Base-by-base conservation (phyloP, 169 alveolate genomes). In the Fabrea salina region DNA sequence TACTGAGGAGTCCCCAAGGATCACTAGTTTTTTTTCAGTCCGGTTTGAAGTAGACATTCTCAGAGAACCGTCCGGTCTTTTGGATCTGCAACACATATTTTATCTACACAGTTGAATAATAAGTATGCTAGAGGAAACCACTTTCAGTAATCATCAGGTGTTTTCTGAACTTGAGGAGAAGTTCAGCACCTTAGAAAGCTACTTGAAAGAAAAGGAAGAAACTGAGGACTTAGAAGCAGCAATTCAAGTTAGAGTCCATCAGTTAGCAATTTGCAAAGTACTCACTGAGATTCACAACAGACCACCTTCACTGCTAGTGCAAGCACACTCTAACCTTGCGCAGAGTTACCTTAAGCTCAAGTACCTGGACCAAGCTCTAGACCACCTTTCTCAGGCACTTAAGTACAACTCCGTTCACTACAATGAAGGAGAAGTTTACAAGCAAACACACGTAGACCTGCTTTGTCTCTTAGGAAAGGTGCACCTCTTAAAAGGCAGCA, bases 1-100 rank as follows among this genome's bases (percentile, higher is more conserved):
- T 13, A 89, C 96, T 35, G 93, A 93, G 59, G 94, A 79, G 35
- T 92, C 96, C 19, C 96, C 96, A 5, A 92, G 89, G 44, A 92
- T 82, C 22, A 92, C 85, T 0, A 74, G 50, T 27, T 74, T 74
- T n/a, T n/a, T n/a, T n/a, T n/a, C n/a, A n/a, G n/a, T n/a, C n/a
- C n/a, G n/a, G n/a, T n/a, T n/a, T n/a, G n/a, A n/a, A n/a, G n/a
- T n/a, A n/a, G n/a, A n/a, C n/a, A n/a, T n/a, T n/a, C n/a, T n/a
- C n/a, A n/a, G n/a, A n/a, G n/a, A n/a, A n/a, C n/a, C n/a, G n/a
- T n/a, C n/a, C n/a, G n/a, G n/a, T n/a, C n/a, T n/a, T n/a, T n/a
- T n/a, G n/a, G n/a, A n/a, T n/a, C n/a, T n/a, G n/a, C n/a, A n/a
- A n/a, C n/a, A n/a, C n/a, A n/a, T n/a, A n/a, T n/a, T n/a, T n/a